Evolutionary conservation across 2,329 filamentous ascomycete species (phyloP).

Genomic region (Neoarthrinium moseri): DNA sequence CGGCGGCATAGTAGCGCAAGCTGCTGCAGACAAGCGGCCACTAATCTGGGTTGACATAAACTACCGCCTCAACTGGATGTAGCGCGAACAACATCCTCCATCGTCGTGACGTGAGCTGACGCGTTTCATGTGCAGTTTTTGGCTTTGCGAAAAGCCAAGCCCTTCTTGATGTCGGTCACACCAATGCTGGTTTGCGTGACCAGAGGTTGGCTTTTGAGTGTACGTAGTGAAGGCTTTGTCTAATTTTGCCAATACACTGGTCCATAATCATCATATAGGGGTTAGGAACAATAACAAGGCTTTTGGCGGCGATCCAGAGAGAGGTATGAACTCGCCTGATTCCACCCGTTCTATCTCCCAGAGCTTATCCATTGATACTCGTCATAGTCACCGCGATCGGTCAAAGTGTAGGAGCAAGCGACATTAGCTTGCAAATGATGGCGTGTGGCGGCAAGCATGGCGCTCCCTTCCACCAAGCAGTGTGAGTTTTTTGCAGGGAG

Average conservation of each 20-base stretch:
- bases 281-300: conserved; percentile 15
- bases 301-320: conserved; percentile 15
- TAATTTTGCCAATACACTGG: too few relatives aligned
- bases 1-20: neutral
- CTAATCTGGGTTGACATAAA: neutral
- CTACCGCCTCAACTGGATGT: neutral
- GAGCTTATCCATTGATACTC: too few relatives aligned
- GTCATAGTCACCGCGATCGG: conserved; percentile 28
- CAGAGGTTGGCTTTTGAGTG: conserved; percentile 29
- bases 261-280: too few relatives aligned
- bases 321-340: too few relatives aligned
- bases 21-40: neutral
- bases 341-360: too few relatives aligned
- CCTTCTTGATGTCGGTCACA: conserved; percentile 19
- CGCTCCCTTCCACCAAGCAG: conserved; percentile 27
- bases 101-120: neutral
- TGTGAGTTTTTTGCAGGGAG: too few relatives aligned
- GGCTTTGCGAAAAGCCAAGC: conserved; percentile 8
- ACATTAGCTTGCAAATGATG: conserved; percentile 10
- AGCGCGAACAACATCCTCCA: too few relatives aligned
- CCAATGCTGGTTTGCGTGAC: conserved; percentile 29
- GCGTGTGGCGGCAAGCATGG: conserved; percentile 20
- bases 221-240: too few relatives aligned
- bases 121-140: neutral
- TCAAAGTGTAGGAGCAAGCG: conserved; percentile 26